phyloP scores from a whole-genome alignment of 306 rosid species.

The Dalbergia oliveri region DNA sequence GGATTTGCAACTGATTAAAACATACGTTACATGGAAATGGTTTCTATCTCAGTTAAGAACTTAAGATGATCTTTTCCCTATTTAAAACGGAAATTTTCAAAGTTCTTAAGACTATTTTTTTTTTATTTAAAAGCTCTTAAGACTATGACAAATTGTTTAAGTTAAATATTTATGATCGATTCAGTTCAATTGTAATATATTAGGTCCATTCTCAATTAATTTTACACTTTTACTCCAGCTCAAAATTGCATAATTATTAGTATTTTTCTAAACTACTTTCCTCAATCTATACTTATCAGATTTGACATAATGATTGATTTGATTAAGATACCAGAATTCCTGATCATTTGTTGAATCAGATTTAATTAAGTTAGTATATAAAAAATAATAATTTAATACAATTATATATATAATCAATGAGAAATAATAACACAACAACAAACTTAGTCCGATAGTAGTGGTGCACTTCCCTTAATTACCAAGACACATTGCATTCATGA shows the following conservation, averaged over 20 bases:
- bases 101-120: not conserved
- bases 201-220: not conserved
- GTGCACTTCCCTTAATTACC: too few relatives aligned
- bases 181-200: not conserved
- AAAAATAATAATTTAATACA: too few relatives aligned
- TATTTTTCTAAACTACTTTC: not conserved
- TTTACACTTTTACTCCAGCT: not conserved
- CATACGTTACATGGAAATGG: slow-evolving; percentile 23
- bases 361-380: too few relatives aligned
- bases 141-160: not conserved
- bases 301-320: too few relatives aligned
- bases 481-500: too few relatives aligned
- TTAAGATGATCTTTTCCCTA: not conserved
- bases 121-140: not conserved
- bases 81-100: not conserved
- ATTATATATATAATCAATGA: too few relatives aligned
- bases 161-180: not conserved
- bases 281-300: too few relatives aligned
- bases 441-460: too few relatives aligned
- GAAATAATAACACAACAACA: too few relatives aligned
- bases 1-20: slow-evolving; percentile 50
- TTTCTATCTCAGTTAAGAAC: not conserved
- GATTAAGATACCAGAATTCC: too few relatives aligned
- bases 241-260: not conserved
- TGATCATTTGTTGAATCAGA: too few relatives aligned